Conservation (phyloP, 805 yeast genomes). For the Yarrowia sp. region DNA sequence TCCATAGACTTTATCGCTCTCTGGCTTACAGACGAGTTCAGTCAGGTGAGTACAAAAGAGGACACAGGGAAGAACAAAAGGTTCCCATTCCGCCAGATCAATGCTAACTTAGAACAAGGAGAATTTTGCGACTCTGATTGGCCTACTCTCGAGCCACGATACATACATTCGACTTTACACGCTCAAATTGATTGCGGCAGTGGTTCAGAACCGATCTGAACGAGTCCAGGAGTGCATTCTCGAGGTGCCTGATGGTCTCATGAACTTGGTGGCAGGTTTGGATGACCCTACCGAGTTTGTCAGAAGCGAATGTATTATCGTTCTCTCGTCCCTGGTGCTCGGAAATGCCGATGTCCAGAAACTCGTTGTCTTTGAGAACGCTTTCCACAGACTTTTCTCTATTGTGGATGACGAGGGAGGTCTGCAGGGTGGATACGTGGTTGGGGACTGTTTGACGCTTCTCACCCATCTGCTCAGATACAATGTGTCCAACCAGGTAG, state of each 20-base stretch:
- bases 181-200: conserved; percentile 77
- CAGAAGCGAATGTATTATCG: conserved; percentile 74
- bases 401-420: conserved; percentile 87
- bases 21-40: conserved; percentile 93
- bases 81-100: background rate
- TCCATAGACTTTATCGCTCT: conserved; percentile 78
- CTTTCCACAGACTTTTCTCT: conserved; percentile 76
- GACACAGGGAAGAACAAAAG: background rate
- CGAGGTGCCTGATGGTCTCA: conserved; percentile 48
- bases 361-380: conserved; percentile 89
- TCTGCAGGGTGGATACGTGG: conserved; percentile 80
- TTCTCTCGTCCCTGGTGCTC: conserved; percentile 78
- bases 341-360: conserved; percentile 85
- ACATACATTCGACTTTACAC: conserved; percentile 79
- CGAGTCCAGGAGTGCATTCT: conserved; percentile 72
- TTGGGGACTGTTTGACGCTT: conserved; percentile 81
- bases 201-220: conserved; percentile 69
- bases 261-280: conserved; percentile 52
- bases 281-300: conserved; percentile 77
- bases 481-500: conserved; percentile 85
- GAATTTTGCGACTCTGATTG: conserved; percentile 48
- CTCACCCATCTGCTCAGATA: conserved; percentile 69
- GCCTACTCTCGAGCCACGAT: conserved; percentile 52
- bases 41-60: conserved; percentile 45
- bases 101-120: conserved; percentile 36